Base-by-base conservation (phyloP, 2,329 filamentous ascomycete genomes). In the Coniochaeta pulveracea region DNA sequence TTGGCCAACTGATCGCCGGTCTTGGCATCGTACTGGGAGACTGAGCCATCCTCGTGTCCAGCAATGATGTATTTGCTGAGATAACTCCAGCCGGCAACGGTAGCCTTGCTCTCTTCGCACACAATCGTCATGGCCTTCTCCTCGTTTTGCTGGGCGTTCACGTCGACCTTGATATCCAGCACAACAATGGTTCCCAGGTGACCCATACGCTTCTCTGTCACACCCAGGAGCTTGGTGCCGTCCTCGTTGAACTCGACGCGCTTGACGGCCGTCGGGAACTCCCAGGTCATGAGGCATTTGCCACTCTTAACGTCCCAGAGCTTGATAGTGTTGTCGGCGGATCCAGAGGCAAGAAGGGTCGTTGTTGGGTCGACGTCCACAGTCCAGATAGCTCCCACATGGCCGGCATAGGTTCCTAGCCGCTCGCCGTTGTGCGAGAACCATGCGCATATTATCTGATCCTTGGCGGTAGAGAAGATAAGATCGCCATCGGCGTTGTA, bases 201-300 rank as follows among this genome's bases (percentile, higher is more conserved):
- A 47, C 91, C 91, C 76, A 93, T 94, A 52, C 91, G 85, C 81
- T 95, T 94, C 69, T 98, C 91, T 34, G 91, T 98, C 43, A 98
- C 88, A 43, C 85, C 89, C 44, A 98, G 69, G 49, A 98, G 70
- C 64, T 84, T 76, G 52, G 75, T 81, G 51, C 89, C 91, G 61
- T 98, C 91, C 52, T 93, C 82, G 56, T 79, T 88, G 69, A 98
- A 98, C 64, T 95, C 89, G 58, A 94, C 88, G 50, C 91, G 78
- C 77, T 98, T 96, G 60, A 98, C 85, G 44, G 88, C 86, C 27
- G 91, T 96, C 39, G 83, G 79, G 64, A 95, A 95, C 47, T 98
- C 88, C 91, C 91, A 98, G 37, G 82, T 84, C 78, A 96, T 95
- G 52, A 98, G 73, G 56, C 84, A 80, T 57, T 84, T 85, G 56